Percentiles rank a stretch among this genome's conserved stretches.
phyloP scores from a whole-genome alignment of 1,284 basidiomycete species.

The Papiliotrema fonsecae region DNA sequence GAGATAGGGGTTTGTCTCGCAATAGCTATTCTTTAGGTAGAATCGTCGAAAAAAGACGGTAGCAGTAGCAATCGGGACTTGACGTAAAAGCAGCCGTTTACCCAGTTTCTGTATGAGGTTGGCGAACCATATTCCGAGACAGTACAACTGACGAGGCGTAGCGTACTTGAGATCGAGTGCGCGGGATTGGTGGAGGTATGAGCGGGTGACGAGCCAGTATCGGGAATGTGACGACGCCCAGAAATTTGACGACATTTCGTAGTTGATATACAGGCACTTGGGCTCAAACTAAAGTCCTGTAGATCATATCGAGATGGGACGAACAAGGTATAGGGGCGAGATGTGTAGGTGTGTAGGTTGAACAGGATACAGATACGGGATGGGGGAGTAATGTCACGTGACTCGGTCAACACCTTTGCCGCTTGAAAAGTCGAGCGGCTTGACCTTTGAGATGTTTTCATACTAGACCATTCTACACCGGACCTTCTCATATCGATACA shows the following conservation, averaged over 20 bases:
- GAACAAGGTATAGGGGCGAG: too few species aligned
- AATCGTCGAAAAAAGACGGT: slow-evolving; percentile 91
- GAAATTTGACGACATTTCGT: slow-evolving; percentile 42
- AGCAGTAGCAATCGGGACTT: slow-evolving; percentile 87
- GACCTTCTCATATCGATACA: too few species aligned
- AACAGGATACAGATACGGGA: too few species aligned
- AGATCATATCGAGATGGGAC: too few species aligned
- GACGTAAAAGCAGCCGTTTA: slow-evolving; percentile 75
- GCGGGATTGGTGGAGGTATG: slow-evolving; percentile 65
- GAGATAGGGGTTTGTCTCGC: slow-evolving; percentile 88
- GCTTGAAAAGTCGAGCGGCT: too few species aligned
- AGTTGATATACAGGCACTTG: background rate
- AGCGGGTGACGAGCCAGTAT: slow-evolving; percentile 79
- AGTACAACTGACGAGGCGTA: slow-evolving; percentile 67
- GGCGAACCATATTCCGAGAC: slow-evolving; percentile 78
- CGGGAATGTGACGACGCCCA: slow-evolving; percentile 40
- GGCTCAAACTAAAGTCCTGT: too few species aligned
- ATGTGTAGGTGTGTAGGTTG: too few species aligned
- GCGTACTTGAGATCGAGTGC: slow-evolving; percentile 70
- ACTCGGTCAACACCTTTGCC: too few species aligned
- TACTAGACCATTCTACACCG: too few species aligned
- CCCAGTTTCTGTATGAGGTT: slow-evolving; percentile 81
- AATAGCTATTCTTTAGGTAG: slow-evolving; percentile 88
- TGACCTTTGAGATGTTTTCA: too few species aligned
- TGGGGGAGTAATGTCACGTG: too few species aligned